Percentiles rank a stretch among this genome's conserved stretches.
phyloP scores from a whole-genome alignment of 345 rosid genomes.

The Luvunga scandens region DNA sequence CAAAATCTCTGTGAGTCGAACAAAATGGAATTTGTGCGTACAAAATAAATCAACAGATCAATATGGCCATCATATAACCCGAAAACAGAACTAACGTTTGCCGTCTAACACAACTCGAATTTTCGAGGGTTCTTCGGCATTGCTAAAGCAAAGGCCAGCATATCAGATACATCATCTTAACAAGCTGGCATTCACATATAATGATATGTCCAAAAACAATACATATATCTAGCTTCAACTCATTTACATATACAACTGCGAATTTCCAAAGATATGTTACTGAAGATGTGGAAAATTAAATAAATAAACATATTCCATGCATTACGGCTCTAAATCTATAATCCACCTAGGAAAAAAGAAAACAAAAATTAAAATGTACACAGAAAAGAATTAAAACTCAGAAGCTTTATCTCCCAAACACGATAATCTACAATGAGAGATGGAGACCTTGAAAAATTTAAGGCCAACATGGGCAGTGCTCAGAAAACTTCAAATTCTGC shows the following conservation, averaged over 20 bases:
- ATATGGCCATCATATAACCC: neutral
- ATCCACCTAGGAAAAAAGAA: slow-evolving; percentile 18
- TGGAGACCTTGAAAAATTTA: slow-evolving; percentile 6
- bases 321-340: slow-evolving; percentile 9
- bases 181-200: neutral
- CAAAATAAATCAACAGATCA: no score
- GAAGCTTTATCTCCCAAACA: neutral
- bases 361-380: slow-evolving; percentile 14
- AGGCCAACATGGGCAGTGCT: neutral
- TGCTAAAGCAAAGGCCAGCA: neutral
- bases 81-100: neutral
- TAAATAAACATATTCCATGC: slow-evolving; percentile 1
- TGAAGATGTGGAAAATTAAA: neutral
- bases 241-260: slow-evolving; percentile 14
- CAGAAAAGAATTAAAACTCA: slow-evolving; percentile 14
- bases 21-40: no score
- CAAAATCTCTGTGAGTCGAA: no score
- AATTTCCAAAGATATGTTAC: neutral
- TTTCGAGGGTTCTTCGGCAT: neutral
- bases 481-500: neutral
- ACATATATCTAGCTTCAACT: neutral
- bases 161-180: neutral
- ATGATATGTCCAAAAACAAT: neutral
- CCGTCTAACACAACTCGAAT: neutral
- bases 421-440: slow-evolving; percentile 11